phyloP scores from a whole-genome alignment of 1,284 basidiomycete genomes.

The Neotropicomus parvogracilis region DNA sequence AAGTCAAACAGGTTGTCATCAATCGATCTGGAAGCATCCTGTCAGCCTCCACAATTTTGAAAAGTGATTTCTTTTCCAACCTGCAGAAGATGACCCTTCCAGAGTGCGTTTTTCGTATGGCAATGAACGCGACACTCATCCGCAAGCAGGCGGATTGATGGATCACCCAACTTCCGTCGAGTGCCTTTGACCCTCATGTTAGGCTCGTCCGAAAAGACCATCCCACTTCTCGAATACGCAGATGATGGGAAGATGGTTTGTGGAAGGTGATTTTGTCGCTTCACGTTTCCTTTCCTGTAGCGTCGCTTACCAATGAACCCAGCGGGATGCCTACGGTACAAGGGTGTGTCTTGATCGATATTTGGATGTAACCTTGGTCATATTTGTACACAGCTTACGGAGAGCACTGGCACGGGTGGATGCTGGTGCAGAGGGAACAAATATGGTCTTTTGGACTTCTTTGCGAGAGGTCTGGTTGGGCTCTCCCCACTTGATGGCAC shows the following conservation, averaged over 20 bases:
- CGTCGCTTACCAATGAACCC: constrained; percentile 12
- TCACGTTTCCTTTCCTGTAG: background rate
- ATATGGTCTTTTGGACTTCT: constrained; percentile 86
- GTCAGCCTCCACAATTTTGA: constrained; percentile 91
- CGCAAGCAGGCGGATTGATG: constrained; percentile 75
- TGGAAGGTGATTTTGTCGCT: constrained; percentile 58
- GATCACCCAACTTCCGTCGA: constrained; percentile 88
- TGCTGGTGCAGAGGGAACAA: constrained; percentile 69
- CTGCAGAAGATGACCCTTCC: constrained; percentile 93
- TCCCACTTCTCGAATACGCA: constrained; percentile 34
- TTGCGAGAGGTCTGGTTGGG: constrained; percentile 67
- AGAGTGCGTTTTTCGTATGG: constrained; percentile 55
- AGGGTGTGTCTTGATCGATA: constrained; percentile 49
- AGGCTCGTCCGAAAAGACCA: constrained; percentile 33
- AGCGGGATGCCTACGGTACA: constrained; percentile 89
- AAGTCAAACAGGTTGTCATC: constrained; percentile 80
- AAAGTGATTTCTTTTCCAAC: constrained; percentile 95
- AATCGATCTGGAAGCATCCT: constrained; percentile 85
- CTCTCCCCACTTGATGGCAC: background rate
- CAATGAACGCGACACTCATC: constrained; percentile 1
- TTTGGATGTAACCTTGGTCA: background rate
- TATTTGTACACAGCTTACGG: constrained; percentile 63
- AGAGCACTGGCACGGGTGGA: constrained; percentile 80
- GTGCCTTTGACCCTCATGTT: constrained; percentile 62
- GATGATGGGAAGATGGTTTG: constrained; percentile 70